Base-by-base conservation (phyloP, 2,329 filamentous ascomycete genomes). In the Diaporthe ilicicola region DNA sequence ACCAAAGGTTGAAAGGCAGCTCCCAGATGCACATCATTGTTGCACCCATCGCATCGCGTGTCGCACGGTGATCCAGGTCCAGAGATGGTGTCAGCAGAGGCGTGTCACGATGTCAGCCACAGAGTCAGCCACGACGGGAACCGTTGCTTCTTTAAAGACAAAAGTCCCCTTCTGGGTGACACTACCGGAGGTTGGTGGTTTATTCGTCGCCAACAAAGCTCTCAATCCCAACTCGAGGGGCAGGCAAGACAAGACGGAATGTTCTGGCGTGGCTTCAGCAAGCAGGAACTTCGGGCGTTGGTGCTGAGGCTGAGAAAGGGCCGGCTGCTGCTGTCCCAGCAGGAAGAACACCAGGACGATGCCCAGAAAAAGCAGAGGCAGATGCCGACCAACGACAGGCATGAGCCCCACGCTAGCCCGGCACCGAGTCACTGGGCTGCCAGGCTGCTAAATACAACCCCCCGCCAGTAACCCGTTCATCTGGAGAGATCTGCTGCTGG, bases 401-500 rank as follows among this genome's bases (percentile, higher is more conserved):
- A 7, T 39, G 54, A 22, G 53, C 19, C 34, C 10, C 34, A 22
- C n/a, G 54, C 6, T 62, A 34, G 32, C 9, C 32, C 56, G 56
- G 56, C 56, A 48, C 59, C 22, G 59, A 62, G 59, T 62, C 59
- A 48, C 27, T 34, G 59, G 42, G 42, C 42, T 62, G 42, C 59
- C 48, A 62, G 42, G 42, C 42, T 62, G 42, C 59, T 62, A 62
- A 62, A 62, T 46, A 12, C 39, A 46, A 29, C 44, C 39, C 24
- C 24, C 39, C 39, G 56, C 56, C 44, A 37, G 56, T 19, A 24
- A 46, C 29, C 56, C 17, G 56, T 48, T 48, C 42, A 48, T 48
- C 59, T 62, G 13, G 44, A 22, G 59, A 48, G 59, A 48, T 62
- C 37, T 24, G 42, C 42, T 48, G 42, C 17, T 44, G 12, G 54